Base-by-base conservation (phyloP, 2,329 filamentous ascomycete species). In the Cylindrodendrum hubeiense region DNA sequence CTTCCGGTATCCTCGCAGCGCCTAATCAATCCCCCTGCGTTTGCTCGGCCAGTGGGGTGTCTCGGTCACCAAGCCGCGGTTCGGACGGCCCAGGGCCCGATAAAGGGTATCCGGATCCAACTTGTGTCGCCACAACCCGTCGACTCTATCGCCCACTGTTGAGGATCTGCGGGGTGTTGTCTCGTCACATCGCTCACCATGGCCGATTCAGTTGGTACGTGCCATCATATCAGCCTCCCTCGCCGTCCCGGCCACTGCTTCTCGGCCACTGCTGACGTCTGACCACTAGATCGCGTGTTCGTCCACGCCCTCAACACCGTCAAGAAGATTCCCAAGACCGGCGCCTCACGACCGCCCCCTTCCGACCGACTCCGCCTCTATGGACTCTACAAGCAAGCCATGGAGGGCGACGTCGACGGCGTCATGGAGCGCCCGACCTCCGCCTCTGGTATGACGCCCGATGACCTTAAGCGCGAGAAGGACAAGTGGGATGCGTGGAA, bases 221-320 rank as follows among this genome's bases (percentile, higher is more conserved):
- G 22, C 49, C 51, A 22, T 34, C 54, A 37, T 50, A 33, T 57
- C 60, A n/a, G 30, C n/a, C 33, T 44, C 39, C 43, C 24, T 59
- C 34, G 21, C 21, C 50, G 13, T 26, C 21, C 21, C 30, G 22
- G 19, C 33, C 37, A 24, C 13, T 63, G 49, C 67, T 69, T 26
- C 21, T 13, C 30, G 22, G 19, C 33, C 37, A 24, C 13, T 63
- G 49, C 67, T 69, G 47, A 70, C 47, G 26, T 43, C 33, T 34
- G n/a, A 43, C 55, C 28, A 34, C 46, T 74, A 98, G 96, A 99
- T 84, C 92, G 96, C 82, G 96, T 99, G 78, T 99, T 99, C 81
- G 95, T 97, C 79, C 95, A 99, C 89, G 96, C 96, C 71, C 92
- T 99, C 81, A 98, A 97, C 83, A 98, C 96, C 24, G 95, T 99